Percentiles rank a stretch among this genome's conserved stretches.
phyloP scores from a whole-genome alignment of 1,284 basidiomycete genomes.

The Cryptococcus floricola region DNA sequence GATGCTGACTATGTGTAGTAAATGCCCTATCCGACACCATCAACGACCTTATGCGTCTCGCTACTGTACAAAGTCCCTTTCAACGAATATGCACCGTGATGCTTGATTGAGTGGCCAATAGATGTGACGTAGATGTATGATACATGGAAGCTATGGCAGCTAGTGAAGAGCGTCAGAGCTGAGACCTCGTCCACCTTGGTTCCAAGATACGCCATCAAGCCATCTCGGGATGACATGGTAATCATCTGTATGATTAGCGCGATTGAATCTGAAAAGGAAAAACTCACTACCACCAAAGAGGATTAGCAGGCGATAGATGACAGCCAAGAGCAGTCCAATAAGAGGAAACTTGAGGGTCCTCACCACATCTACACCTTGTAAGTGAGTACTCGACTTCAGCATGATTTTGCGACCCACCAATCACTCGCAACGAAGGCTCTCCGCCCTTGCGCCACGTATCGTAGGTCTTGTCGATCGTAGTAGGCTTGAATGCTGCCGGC shows the following conservation, averaged over 20 bases:
- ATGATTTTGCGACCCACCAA: constrained; percentile 18
- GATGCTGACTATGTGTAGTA: not conserved
- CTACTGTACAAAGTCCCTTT: no score
- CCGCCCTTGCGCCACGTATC: constrained; percentile 39
- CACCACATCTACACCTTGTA: constrained; percentile 23
- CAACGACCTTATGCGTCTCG: no score
- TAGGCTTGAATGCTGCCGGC: constrained; percentile 24
- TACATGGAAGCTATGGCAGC: not conserved
- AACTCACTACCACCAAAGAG: constrained; percentile 34
- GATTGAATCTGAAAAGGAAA: not conserved
- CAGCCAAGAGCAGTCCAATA: constrained; percentile 28
- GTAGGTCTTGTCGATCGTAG: constrained; percentile 33
- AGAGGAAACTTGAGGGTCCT: constrained; percentile 30
- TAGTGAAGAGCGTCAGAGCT: not conserved
- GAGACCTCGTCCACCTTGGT: not conserved
- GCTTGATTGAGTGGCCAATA: not conserved
- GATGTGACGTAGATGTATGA: not conserved
- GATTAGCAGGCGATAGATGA: constrained; percentile 35
- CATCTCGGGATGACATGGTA: constrained; percentile 37
- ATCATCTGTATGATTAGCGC: constrained; percentile 23
- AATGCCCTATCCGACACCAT: not conserved
- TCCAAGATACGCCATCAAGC: constrained; percentile 26
- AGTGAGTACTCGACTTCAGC: not conserved
- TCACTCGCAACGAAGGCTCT: constrained; percentile 18
- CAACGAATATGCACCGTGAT: not conserved